Evolutionary conservation across 805 yeast species (phyloP), one percentile per base, ranked within the genome.

Genomic region (Tetrapisispora nanseiensis): DNA sequence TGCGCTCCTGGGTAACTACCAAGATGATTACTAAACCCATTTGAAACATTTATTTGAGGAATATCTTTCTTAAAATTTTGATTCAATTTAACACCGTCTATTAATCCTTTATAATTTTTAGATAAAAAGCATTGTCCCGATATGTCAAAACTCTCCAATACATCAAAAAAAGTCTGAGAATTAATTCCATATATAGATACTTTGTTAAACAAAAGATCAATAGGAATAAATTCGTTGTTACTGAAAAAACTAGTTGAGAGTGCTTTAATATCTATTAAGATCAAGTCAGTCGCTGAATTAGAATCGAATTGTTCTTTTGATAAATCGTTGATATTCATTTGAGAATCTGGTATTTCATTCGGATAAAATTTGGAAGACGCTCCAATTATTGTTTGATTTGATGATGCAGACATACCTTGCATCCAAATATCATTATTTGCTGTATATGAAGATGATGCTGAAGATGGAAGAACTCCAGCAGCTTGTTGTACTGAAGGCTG

Each of bases 151-250:
- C 36, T 38, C 10, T 53, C 24, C 20, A 61, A 33, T 21, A 46
- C 50, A 24, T 46, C 46, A n/a, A 54, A 36, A 33, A 57, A 59
- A 3, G 49, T 32, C 7, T 49, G 30, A 35, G 53, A 55, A 24
- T 51, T 55, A 12, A 51, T 10, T 12, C 46, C 44, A 11, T 44
- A 42, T 6, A 46, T 38, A 6, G 46, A 9, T 18, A 53, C 41
- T 21, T 49, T 48, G 40, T 55, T 59, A 31, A 47, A 56, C 10
- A 61, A 42, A 15, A 46, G 20, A 15, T 50, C 57, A n/a, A 51
- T 38, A 5, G 59, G 48, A 18, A 60, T 49, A 33, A 44, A 59
- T 28, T 33, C 50, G 6, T 41, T 47, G 7, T 44, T 15, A 15
- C 23, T 26, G 19, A 51, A 31, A 21, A 46, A 51, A 31, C 43